These are phyloP conservation scores for Colletotrichum zoysiae DNA, from an alignment of 2,329 filamentous ascomycete species.

Conservation along the genomic window DNA sequence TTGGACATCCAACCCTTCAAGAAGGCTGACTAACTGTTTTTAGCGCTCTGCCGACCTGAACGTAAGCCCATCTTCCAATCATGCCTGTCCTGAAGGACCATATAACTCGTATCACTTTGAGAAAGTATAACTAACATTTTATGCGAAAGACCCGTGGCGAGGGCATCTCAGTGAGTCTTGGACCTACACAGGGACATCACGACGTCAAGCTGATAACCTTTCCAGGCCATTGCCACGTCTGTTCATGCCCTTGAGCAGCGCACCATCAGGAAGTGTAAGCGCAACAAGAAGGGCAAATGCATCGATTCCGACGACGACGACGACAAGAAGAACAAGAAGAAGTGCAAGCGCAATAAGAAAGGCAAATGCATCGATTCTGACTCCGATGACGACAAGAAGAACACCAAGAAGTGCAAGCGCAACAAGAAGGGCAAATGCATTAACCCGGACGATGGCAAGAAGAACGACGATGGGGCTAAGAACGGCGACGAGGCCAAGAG, in stretches of 20 bases:
- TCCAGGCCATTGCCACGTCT: slow-evolving; percentile 15
- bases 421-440: slow-evolving; percentile 35
- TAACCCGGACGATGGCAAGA: neutral
- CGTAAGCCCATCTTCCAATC: neutral
- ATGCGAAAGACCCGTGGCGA: slow-evolving; percentile 16
- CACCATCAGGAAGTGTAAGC: slow-evolving; percentile 34
- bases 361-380: slow-evolving; percentile 3
- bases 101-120: neutral
- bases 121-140: neutral
- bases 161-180: slow-evolving; percentile 2
- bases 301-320: slow-evolving; percentile 11
- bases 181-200: neutral
- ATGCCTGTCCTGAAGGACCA: too few relatives aligned
- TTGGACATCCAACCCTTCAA: neutral
- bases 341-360: neutral
- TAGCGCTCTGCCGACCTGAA: slow-evolving; percentile 30
- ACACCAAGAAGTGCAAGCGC: slow-evolving; percentile 25
- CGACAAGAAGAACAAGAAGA: slow-evolving; percentile 13
- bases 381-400: neutral
- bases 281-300: slow-evolving; percentile 33
- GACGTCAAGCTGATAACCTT: neutral
- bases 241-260: slow-evolving; percentile 18
- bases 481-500: neutral
- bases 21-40: neutral
- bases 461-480: neutral